A percentile compares a stretch with the other conserved stretches of the same genome.
Conservation (phyloP, 257 asterid species). For the Solanum gracilifrons region DNA sequence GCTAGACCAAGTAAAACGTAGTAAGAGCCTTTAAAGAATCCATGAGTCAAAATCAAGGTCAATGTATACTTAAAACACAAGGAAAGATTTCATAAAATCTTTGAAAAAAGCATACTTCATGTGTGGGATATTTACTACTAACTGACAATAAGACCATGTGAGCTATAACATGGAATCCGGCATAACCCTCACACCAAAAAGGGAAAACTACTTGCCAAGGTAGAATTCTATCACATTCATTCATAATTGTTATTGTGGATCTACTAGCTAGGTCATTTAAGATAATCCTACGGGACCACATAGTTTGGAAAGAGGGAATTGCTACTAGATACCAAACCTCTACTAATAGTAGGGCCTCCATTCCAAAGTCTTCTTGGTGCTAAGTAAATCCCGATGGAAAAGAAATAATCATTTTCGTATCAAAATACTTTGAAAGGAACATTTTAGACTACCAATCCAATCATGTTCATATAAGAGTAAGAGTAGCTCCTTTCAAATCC, state of each 20-base stretch:
- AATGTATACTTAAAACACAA: not conserved
- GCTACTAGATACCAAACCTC: not conserved
- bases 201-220: not conserved
- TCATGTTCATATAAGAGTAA: not conserved
- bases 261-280: not conserved
- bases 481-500: not conserved
- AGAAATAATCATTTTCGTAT: too few species aligned
- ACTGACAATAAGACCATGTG: not conserved
- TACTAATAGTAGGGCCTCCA: not conserved
- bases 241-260: not conserved
- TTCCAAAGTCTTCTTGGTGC: not conserved
- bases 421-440: not conserved
- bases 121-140: not conserved
- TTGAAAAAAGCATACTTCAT: not conserved
- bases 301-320: not conserved
- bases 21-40: not conserved
- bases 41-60: not conserved
- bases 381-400: not conserved
- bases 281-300: not conserved
- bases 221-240: not conserved
- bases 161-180: not conserved
- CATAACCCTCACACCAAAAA: not conserved
- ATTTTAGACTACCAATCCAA: not conserved
- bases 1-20: not conserved
- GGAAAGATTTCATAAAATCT: too few species aligned